Conservation (phyloP, 208 protist species). For the Trypanosoma cruzi region DNA sequence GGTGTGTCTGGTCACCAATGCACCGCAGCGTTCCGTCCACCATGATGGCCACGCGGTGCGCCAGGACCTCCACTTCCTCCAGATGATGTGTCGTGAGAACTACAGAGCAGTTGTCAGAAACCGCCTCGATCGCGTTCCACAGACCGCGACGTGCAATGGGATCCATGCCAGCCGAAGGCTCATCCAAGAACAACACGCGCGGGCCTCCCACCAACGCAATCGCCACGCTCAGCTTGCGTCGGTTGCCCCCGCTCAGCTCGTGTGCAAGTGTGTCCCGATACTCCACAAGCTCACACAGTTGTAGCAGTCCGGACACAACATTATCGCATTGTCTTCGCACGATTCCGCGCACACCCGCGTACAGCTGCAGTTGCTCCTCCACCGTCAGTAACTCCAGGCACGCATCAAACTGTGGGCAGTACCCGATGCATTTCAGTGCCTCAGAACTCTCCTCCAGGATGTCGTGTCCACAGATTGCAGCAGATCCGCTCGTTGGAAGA, state of each 20-base stretch:
- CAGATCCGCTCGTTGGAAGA: constrained; percentile 51
- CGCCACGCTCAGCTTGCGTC: constrained; percentile 78
- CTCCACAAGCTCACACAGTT: constrained; percentile 41
- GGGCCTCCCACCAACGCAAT: constrained; percentile 78
- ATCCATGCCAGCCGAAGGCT: constrained; percentile 90
- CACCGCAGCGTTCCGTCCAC: constrained; percentile 86
- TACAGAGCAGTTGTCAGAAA: constrained; percentile 57
- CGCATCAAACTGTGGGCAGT: constrained; percentile 97
- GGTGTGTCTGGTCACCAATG: constrained; percentile 81
- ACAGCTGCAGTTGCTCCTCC: constrained; percentile 93
- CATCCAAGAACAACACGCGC: constrained; percentile 80
- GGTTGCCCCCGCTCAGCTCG: constrained; percentile 79
- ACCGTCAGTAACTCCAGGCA: constrained; percentile 91
- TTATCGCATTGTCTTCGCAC: constrained; percentile 7
- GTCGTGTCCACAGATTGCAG: constrained; percentile 53
- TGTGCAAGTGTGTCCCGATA: constrained; percentile 37
- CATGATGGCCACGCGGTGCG: constrained; percentile 89
- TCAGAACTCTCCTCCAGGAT: constrained; percentile 43
- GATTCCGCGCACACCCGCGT: constrained; percentile 76
- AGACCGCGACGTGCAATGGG: constrained; percentile 72
- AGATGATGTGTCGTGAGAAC: constrained; percentile 93
- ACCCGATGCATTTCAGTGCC: constrained; percentile 85
- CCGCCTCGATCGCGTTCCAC: constrained; percentile 73
- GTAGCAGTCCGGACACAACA: constrained; percentile 37
- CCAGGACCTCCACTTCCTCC: constrained; percentile 91